Evolutionary conservation across 805 yeast species (phyloP), one percentile per base, ranked within the genome.

Genomic region (Barnettozyma californica): DNA sequence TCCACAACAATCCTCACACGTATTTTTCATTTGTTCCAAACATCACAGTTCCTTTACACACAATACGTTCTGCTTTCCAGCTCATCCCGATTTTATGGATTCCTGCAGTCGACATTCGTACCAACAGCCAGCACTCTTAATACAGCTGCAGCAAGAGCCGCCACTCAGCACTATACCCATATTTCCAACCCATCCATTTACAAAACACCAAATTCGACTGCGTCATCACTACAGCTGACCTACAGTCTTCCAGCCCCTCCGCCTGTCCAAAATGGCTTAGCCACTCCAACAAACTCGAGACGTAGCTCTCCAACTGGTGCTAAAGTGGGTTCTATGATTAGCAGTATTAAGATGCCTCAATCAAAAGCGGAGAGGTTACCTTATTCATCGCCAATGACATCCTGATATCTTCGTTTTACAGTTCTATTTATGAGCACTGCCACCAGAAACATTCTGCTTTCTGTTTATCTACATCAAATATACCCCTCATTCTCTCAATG

Each of bases 1-100:
- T 53, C 53, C 25, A 37, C 43, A n/a, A 14, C 51, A 3, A 39
- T 57, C 14, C 48, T 50, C 20, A 45, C 51, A 23, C 45, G 46
- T 14, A 20, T 42, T 27, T 16, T 34, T 19, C n/a, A 34, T 13
- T n/a, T 46, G 16, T 27, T 46, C 25, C 29, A 44, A 43, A 34
- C 40, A 14, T 43, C 47, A 3, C 38, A 44, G 29, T 41, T 46
- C 43, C 38, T 49, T 11, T 44, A 33, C 45, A 41, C n/a, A 9
- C 25, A 36, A 18, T 41, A 46, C 43, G 42, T 45, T 25, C 9
- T 29, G 18, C 9, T 23, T 18, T 9, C 37, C 9, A 33, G 27
- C 5, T 23, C 41, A 41, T 23, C 38, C 16, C 38, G 34, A 29
- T 43, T 44, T 14, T 38, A 41, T 21, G 18, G 34, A 2, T 49